Evolutionary conservation across 208 protist species (phyloP), one percentile per base, ranked within the genome.

Genomic region (Leptomonas pyrrhocoris): DNA sequence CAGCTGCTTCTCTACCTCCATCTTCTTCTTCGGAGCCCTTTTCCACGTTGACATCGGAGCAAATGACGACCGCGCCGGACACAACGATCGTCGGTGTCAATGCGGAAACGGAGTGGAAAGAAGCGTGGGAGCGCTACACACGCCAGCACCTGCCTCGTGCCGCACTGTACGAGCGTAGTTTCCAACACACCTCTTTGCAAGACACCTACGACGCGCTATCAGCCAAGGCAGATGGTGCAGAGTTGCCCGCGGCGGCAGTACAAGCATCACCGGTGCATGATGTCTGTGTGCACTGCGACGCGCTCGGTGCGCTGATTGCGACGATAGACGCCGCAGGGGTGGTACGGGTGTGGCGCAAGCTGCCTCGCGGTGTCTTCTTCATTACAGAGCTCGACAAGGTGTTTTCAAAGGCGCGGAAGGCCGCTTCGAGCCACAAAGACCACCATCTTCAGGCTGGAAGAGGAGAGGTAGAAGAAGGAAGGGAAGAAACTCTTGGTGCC

Each of bases 341-440:
- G 21, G 51, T 91, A 49, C 83, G 88, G 19, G 61, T 88, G 36
- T 89, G 83, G 88, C 82, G 88, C 38, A 94, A 89, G 74, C 79
- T 94, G 31, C 85, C 88, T 11, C 80, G 81, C 48, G 59, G 69
- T 2, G 50, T 94, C 45, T 83, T 91, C 62, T 89, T 94, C 38
- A 75, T 88, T 34, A 79, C 79, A 11, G 83, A 92, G 56, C 62
- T 65, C 8, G 69, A 83, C 28, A 77, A 78, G 36, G 51, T 89
- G 5, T 92, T 92, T 49, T 45, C 69, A 2, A 9, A 27, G 6
- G 4, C 49, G 3, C 55, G 28, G 43, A 61, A 36, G 12, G 18
- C 36, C 3, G 43, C 27, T 2, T 42, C 38, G 2, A 13, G 43
- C 43, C 25, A 2, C 2, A 18, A 9, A 15, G 25, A 27, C 58